Base-by-base conservation (phyloP, 2,329 filamentous ascomycete species). In the Pseudogymnoascus sp. region DNA sequence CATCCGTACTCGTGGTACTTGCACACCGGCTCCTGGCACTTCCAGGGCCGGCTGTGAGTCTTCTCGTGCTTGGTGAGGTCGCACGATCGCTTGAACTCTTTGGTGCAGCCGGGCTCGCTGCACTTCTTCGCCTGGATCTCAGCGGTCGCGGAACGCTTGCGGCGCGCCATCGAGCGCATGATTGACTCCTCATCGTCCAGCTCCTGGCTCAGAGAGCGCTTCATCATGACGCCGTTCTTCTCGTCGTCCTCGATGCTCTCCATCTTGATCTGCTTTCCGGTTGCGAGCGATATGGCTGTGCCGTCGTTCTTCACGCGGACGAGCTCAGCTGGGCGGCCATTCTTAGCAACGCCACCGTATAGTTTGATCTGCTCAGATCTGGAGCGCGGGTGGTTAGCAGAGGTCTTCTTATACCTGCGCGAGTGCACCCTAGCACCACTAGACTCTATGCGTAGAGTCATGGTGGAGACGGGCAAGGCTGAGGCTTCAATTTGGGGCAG, bases 41-140 rank as follows among this genome's bases (percentile, higher is more conserved):
- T 99, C 89, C 90, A 97, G 8, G 93, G 95, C 37, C 95, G 90
- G 63, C 91, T 92, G 76, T 99, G 95, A 0, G 93, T 98, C 82
- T 98, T 99, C 79, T 96, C 90, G 77, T 99, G 95, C 81, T 98
- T 98, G 68, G 92, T 97, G 64, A 98, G 81, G 75, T 99, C 95
- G 76, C 95, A 98, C n/a, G 91, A 91, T 66, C 95, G 88, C 78
- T 95, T 96, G 80, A 98, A 98, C 76, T 93, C 86, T 78, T 96
- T 97, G 75, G 85, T 87, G 78, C 93, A 98, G 41, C 85, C 84
- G 4, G 81, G 80, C 73, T 92, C 85, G 66, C 83, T 83, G 81
- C 91, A 96, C 70, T 85, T 86, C 77, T 93, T 88, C 63, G 85
- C 89, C 59, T 90, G 87, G 60, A 93, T 86, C 75, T 96, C 89